These are phyloP conservation scores for Flaveria brownii DNA, from an alignment of 129 eudicot species.

Conservation along the genomic window DNA sequence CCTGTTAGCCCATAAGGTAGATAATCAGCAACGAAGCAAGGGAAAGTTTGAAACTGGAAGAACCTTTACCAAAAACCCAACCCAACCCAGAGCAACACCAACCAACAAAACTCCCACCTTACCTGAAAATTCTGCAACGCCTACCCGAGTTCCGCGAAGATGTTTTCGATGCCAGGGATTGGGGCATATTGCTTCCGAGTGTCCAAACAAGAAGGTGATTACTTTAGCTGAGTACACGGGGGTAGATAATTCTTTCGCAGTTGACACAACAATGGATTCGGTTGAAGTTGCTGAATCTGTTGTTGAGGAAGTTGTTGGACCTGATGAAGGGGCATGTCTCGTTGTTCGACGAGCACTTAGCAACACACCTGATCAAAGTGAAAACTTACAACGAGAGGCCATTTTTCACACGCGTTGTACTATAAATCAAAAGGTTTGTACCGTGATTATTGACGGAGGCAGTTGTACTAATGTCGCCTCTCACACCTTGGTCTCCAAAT, in stretches of 20 bases:
- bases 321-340: neutral
- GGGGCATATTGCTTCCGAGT: neutral
- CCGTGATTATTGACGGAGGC: too few species aligned
- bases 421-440: neutral
- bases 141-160: neutral
- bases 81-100: neutral
- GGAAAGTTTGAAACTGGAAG: neutral
- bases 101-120: too few species aligned
- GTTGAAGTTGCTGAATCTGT: neutral
- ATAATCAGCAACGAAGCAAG: neutral
- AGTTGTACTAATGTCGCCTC: too few species aligned
- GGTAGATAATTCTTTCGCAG: neutral
- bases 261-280: neutral
- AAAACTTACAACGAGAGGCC: constrained; percentile 1
- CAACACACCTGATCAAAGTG: neutral
- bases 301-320: constrained; percentile 3
- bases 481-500: neutral
- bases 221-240: neutral
- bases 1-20: constrained; percentile 2
- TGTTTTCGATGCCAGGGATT: neutral
- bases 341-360: neutral
- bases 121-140: neutral
- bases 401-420: constrained; percentile 17
- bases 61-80: too few species aligned
- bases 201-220: neutral